Evolutionary conservation across 768 basidiomycete genomes (phyloP).

Genomic region (Mycena leptocephala): DNA sequence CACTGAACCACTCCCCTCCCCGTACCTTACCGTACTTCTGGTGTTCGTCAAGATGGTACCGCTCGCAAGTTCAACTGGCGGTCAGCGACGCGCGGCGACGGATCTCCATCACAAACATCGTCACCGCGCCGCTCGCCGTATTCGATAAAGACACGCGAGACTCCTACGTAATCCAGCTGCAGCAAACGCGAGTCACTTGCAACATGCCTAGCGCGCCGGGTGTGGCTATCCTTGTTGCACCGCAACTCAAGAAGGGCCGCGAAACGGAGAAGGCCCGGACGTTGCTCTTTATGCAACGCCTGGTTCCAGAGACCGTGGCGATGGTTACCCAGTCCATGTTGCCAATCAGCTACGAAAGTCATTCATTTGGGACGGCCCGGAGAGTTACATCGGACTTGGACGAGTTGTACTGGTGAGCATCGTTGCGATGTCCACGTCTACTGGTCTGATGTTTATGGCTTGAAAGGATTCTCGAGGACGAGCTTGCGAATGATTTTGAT

Average conservation of each 20-base stretch:
- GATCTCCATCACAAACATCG: conserved; percentile 4
- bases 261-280: not conserved
- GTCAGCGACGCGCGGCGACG: not conserved
- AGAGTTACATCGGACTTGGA: conserved; percentile 6
- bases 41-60: conserved; percentile 10
- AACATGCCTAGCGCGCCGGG: not conserved
- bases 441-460: not conserved
- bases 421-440: not conserved
- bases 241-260: not conserved
- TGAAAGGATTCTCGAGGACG: conserved; percentile 12
- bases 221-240: not conserved
- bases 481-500: conserved; percentile 10
- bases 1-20: conserved; percentile 13
- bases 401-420: conserved; percentile 16
- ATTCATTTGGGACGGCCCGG: not conserved
- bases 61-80: not conserved
- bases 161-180: not conserved
- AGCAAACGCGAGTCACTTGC: not conserved
- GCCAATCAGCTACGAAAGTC: not conserved
- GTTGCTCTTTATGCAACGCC: not conserved
- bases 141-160: not conserved
- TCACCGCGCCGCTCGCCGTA: conserved; percentile 12
- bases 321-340: not conserved
- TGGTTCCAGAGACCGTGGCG: not conserved
- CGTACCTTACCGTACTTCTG: conserved; percentile 5